Percentiles rank a stretch among this genome's conserved stretches.
These are phyloP conservation scores for Aspergillus hancockii DNA, from an alignment of 495 filamentous ascomycete genomes.

Conservation along the genomic window DNA sequence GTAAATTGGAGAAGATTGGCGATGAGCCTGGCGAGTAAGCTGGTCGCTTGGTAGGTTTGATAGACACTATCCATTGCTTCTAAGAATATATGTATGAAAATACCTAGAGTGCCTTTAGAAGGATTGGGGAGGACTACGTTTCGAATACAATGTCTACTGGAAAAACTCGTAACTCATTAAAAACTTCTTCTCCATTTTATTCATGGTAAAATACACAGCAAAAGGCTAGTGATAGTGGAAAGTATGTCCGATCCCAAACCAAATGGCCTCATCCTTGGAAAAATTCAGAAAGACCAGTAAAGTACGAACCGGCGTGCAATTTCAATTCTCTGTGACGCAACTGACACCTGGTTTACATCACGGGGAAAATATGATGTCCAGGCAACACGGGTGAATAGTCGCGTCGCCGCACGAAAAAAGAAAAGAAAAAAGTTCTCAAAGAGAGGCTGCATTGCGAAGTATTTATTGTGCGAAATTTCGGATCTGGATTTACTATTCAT, in stretches of 20 bases:
- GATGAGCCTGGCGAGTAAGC: conserved; percentile 67
- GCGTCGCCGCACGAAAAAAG: conserved; percentile 63
- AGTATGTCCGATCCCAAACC: conserved; percentile 53
- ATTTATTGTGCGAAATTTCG: conserved; percentile 26
- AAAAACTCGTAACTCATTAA: too few species aligned
- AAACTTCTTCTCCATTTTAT: too few species aligned
- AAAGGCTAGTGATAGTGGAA: conserved; percentile 20
- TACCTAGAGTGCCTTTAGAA: background rate
- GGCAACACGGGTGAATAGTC: conserved; percentile 43
- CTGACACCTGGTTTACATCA: conserved; percentile 60
- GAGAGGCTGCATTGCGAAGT: conserved; percentile 2
- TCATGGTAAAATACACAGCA: background rate
- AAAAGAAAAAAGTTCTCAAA: conserved; percentile 40
- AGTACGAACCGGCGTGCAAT: conserved; percentile 61
- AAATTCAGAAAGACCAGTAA: conserved; percentile 50
- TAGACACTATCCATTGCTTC: background rate
- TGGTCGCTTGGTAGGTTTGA: conserved; percentile 3
- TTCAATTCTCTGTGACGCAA: conserved; percentile 60
- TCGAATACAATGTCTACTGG: too few species aligned
- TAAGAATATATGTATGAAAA: too few species aligned
- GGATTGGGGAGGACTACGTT: background rate
- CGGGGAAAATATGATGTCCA: conserved; percentile 39
- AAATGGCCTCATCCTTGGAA: conserved; percentile 48
- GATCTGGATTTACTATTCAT: background rate
- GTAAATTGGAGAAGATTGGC: conserved; percentile 93